phyloP scores from a whole-genome alignment of 1,284 basidiomycete genomes.

The Fomitopsis palustris region DNA sequence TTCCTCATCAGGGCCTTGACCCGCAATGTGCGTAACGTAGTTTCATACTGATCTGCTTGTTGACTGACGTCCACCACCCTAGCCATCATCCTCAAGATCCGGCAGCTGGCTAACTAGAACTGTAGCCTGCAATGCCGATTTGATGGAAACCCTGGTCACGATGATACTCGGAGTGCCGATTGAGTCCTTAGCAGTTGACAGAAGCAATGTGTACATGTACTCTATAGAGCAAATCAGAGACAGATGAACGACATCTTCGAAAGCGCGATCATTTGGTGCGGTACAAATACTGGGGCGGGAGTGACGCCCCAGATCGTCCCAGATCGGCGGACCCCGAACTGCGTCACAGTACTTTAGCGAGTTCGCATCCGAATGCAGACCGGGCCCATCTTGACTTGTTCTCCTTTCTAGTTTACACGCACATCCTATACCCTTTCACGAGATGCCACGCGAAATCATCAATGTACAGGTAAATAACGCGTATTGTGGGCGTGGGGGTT shows the following conservation, averaged over 20 bases:
- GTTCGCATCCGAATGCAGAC: neutral
- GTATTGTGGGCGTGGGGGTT: constrained; percentile 5
- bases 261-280: too few relatives aligned
- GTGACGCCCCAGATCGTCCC: too few relatives aligned
- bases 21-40: constrained; percentile 48
- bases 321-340: neutral
- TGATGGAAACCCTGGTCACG: neutral
- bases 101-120: constrained; percentile 39
- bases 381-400: neutral
- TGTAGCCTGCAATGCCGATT: neutral
- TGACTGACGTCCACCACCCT: constrained; percentile 15
- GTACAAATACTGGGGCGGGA: too few relatives aligned
- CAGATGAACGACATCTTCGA: neutral
- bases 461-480: constrained; percentile 51
- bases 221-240: neutral
- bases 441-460: constrained; percentile 54
- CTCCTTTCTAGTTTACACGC: neutral
- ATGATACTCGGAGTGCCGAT: too few relatives aligned
- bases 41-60: neutral
- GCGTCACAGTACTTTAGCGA: neutral
- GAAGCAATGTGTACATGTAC: neutral
- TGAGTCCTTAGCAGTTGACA: neutral
- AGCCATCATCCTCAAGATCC: constrained; percentile 71
- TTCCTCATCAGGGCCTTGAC: constrained; percentile 71
- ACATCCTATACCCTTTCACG: constrained; percentile 7